phyloP scores from a whole-genome alignment of 2,329 filamentous ascomycete species.

The Acrocalymma vagum region DNA sequence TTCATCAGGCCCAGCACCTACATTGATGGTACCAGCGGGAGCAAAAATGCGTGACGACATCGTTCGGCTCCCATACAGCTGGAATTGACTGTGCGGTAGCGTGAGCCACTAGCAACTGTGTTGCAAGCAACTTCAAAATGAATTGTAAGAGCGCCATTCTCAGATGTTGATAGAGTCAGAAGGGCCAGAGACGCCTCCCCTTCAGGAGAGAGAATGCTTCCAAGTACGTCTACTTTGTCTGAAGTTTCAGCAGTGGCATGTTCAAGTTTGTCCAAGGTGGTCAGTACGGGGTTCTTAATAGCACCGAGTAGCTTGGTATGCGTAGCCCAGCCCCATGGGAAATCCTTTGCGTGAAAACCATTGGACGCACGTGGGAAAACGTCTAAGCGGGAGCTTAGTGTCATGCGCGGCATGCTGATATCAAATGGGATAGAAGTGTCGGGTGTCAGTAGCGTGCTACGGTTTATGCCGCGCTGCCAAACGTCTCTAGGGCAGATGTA shows the following conservation, averaged over 20 bases:
- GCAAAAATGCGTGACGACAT: constrained; percentile 22
- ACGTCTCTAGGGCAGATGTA: background rate
- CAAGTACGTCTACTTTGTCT: no score
- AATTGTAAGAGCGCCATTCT: background rate
- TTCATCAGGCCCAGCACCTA: background rate
- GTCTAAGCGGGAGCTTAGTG: background rate
- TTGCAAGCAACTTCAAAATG: background rate
- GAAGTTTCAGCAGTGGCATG: no score
- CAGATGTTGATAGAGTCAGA: background rate
- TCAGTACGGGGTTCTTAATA: no score
- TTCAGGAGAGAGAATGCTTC: no score
- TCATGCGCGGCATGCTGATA: background rate
- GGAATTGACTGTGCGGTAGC: constrained; percentile 14
- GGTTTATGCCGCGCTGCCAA: constrained; percentile 1
- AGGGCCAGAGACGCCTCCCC: no score
- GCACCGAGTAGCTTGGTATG: no score
- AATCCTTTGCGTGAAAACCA: no score
- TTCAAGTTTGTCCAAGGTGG: no score
- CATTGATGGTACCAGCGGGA: constrained; percentile 24
- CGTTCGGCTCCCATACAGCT: constrained; percentile 15
- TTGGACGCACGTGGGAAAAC: background rate
- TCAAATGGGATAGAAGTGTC: constrained; percentile 5
- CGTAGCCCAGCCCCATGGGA: no score
- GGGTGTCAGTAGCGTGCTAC: constrained; percentile 2
- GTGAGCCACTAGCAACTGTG: background rate